Evolutionary conservation across 768 basidiomycete species (phyloP).

Genomic region (Rhodotorula paludigena): DNA sequence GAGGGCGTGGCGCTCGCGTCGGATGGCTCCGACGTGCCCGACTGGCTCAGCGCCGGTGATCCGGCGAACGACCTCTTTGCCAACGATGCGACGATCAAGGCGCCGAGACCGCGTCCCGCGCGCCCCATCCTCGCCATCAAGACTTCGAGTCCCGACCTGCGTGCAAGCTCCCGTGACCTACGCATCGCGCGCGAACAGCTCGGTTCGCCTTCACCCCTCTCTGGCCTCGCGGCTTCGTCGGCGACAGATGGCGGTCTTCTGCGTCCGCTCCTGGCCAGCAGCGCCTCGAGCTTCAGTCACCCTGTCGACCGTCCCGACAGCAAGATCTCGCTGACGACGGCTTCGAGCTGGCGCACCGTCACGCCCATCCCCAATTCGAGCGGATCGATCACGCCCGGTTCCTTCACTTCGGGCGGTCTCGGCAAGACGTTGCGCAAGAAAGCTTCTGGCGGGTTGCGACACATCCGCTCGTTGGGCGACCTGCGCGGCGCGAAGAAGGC

Average conservation of each 20-base stretch:
- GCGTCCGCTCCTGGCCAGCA: background rate
- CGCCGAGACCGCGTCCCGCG: background rate
- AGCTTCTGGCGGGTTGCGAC: conserved; percentile 16
- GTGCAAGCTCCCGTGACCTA: background rate
- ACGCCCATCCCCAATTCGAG: background rate
- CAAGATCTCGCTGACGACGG: conserved; percentile 2
- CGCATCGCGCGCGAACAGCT: background rate
- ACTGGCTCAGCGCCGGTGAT: conserved; percentile 3
- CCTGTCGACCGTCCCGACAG: conserved; percentile 1
- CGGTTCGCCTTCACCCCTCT: background rate
- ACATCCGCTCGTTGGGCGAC: conserved; percentile 32
- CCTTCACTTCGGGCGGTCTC: background rate
- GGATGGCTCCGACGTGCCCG: background rate
- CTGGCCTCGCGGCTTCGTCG: too few species aligned
- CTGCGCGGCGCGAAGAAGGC: conserved; percentile 13
- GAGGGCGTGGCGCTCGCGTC: background rate
- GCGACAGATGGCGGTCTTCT: background rate
- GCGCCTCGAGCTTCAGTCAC: conserved; percentile 7
- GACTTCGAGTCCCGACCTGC: conserved; percentile 25
- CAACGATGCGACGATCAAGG: conserved; percentile 18
- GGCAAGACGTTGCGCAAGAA: conserved; percentile 12
- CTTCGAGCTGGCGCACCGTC: conserved; percentile 10
- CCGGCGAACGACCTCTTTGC: background rate
- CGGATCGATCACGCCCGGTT: background rate
- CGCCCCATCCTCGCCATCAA: conserved; percentile 24